Evolutionary conservation across 2,329 filamentous ascomycete species (phyloP), one percentile per base, ranked within the genome.

Genomic region (Diaporthe batatas): DNA sequence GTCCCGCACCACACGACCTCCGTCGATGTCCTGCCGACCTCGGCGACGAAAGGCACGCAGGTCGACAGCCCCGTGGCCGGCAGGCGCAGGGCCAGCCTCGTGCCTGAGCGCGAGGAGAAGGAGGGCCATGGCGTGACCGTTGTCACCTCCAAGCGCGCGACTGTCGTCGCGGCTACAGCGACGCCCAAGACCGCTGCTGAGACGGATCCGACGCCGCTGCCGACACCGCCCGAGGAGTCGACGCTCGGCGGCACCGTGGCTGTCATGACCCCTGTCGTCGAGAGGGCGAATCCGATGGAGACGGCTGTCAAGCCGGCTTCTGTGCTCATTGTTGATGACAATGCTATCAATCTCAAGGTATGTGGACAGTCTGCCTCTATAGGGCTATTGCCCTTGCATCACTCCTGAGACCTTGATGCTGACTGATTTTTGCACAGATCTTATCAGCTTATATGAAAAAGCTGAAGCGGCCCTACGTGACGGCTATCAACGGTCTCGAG

Each of bases 281-380:
- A 67, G 62, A 53, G 32, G n/a, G 2, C 32, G 10, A 51, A 67
- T 44, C 32, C 72, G 7, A 55, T 51, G 51, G 62, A 47, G 51
- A 21, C 12, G 3, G 23, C 16, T 0, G 62, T 16, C 29, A 58
- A 58, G 18, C 44, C 34, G 14, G 25, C 49, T 2, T 53, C 69
- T 16, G 72, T 83, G 7, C 77, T 86, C 0, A 78, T 85, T 0
- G 83, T 85, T 0, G 83, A 85, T 32, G 83, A 85, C 69, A 85
- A 85, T 68, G 73, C 76, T 3, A 83, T 85, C 72, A 85, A 85
- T 54, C 71, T 83, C 0, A 75, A 76, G 74, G 77, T 77, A 32
- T 57, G 58, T 29, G 16, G 6, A 23, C 6, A 16, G 21, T 6
- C 29, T 8, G 39, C 7, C n/a, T 23, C 1, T 6, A 23, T 11